phyloP scores from a whole-genome alignment of 345 rosid species.

The Eucalyptus coolabah region DNA sequence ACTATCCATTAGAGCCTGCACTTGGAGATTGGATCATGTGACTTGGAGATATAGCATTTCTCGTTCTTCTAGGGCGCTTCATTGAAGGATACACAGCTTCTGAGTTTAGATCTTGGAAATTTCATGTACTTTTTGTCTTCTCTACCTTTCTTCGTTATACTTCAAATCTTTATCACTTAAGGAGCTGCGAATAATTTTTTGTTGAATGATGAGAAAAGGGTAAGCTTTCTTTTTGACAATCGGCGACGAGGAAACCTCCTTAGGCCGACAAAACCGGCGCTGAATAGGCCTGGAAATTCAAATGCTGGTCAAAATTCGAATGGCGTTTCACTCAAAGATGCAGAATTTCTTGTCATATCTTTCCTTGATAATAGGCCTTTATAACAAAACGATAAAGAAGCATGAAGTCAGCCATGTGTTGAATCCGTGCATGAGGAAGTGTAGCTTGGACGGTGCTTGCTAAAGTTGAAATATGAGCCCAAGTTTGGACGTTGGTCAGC shows the following conservation, averaged over 20 bases:
- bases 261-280: neutral
- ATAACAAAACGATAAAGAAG: neutral
- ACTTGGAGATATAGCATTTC: neutral
- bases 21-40: neutral
- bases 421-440: neutral
- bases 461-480: neutral
- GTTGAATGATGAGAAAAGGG: neutral
- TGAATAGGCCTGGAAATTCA: neutral
- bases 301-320: neutral
- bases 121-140: neutral
- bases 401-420: neutral
- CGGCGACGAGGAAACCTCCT: neutral
- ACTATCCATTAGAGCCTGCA: neutral
- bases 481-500: neutral
- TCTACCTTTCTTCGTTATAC: neutral
- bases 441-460: neutral
- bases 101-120: neutral
- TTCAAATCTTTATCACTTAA: neutral
- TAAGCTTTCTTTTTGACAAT: neutral
- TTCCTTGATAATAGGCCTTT: neutral
- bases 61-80: neutral
- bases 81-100: neutral
- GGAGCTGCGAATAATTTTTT: neutral
- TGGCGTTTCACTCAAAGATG: neutral
- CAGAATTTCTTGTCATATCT: neutral